Conservation (phyloP, 2,329 filamentous ascomycete species). For the Beauveria brongniartii region DNA sequence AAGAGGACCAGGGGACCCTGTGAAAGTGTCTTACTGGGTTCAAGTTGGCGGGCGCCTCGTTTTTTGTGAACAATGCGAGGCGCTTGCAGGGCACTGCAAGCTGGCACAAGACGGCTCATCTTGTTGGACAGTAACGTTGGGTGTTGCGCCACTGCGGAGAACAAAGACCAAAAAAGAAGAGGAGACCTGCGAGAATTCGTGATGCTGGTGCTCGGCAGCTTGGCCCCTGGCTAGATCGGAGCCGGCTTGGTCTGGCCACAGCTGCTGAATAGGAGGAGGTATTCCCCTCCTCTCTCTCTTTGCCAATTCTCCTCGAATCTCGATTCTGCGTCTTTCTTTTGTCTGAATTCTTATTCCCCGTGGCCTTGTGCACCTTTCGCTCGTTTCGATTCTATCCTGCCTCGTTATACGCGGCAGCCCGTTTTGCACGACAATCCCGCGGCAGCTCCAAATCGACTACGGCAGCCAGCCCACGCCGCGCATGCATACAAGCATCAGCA, state of each 20-base stretch:
- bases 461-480: not conserved
- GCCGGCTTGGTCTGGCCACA: not conserved
- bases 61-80: not conserved
- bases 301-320: not conserved
- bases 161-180: slow-evolving; percentile 1
- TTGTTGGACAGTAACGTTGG: not conserved
- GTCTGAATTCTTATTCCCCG: not conserved
- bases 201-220: slow-evolving; percentile 1
- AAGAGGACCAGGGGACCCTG: not conserved
- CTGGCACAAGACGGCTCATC: not conserved
- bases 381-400: not conserved
- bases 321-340: not conserved
- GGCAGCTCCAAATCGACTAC: not conserved
- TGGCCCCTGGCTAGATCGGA: slow-evolving; percentile 7
- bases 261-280: not conserved
- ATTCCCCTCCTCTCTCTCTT: not conserved
- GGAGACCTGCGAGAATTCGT: slow-evolving; percentile 3
- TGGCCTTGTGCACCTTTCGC: not conserved
- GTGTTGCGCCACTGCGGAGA: slow-evolving; percentile 10
- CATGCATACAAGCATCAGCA: not conserved
- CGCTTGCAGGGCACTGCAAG: not conserved
- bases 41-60: not conserved
- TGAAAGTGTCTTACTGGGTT: not conserved
- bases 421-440: not conserved
- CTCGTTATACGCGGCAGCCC: not conserved